Evolutionary conservation across 2,329 filamentous ascomycete species (phyloP).

Genomic region (Pestalotiopsis sp.): DNA sequence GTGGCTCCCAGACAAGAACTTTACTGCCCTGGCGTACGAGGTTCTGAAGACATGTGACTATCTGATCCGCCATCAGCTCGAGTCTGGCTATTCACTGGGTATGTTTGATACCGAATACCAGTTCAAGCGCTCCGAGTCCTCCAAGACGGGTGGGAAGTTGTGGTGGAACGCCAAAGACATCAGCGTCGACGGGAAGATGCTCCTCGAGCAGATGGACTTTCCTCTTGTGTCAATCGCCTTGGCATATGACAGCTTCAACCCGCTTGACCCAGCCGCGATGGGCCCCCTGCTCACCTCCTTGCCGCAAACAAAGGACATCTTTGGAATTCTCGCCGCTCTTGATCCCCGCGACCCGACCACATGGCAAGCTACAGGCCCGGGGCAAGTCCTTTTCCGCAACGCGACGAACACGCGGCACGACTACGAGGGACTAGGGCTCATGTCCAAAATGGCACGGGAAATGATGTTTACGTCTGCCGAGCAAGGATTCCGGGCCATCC

Average conservation of each 20-base stretch:
- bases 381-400: neutral
- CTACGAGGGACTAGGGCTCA: neutral
- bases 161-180: neutral
- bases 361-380: neutral
- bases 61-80: neutral
- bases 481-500: neutral
- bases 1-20: neutral
- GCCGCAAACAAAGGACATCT: neutral
- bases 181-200: neutral
- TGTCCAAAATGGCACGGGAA: neutral
- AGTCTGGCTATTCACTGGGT: neutral
- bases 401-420: neutral
- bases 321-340: neutral
- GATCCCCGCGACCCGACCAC: neutral
- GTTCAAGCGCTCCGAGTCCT: neutral
- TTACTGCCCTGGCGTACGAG: neutral
- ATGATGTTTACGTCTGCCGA: neutral
- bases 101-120: neutral
- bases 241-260: neutral
- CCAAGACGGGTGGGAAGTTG: neutral
- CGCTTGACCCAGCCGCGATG: neutral
- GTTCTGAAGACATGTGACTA: neutral
- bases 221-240: neutral
- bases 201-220: conserved; percentile 3
- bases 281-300: neutral